These are phyloP conservation scores for Tuber microsphaerosporum DNA, from an alignment of 495 filamentous ascomycete species.

Conservation along the genomic window DNA sequence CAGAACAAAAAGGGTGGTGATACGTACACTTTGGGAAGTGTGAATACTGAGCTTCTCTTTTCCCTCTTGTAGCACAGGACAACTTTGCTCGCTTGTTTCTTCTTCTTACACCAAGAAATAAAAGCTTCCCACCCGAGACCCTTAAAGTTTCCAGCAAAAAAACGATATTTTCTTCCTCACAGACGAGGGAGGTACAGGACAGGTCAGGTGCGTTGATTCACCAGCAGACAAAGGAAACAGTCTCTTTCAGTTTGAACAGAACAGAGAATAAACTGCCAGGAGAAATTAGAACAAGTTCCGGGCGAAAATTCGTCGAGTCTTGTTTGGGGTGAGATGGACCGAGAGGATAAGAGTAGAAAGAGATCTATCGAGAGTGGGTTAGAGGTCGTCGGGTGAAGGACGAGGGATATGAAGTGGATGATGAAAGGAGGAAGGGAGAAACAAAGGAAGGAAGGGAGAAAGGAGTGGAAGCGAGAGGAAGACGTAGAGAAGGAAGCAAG, in stretches of 20 bases:
- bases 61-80: conserved; percentile 37
- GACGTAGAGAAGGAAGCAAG: conserved; percentile 29
- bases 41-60: conserved; percentile 35
- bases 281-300: neutral
- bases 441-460: conserved; percentile 26
- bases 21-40: conserved; percentile 42
- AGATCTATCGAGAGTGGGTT: conserved; percentile 2
- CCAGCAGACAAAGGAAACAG: conserved; percentile 39
- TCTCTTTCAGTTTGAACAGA: conserved; percentile 36
- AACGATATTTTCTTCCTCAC: conserved; percentile 40
- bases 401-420: conserved; percentile 8
- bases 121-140: conserved; percentile 25
- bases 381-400: conserved; percentile 13
- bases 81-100: conserved; percentile 35
- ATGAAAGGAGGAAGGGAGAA: conserved; percentile 9
- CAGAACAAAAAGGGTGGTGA: conserved; percentile 42
- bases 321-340: neutral
- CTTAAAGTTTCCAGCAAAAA: conserved; percentile 35
- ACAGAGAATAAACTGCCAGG: conserved; percentile 33
- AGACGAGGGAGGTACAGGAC: conserved; percentile 36
- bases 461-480: conserved; percentile 33
- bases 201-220: conserved; percentile 31
- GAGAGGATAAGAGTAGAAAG: neutral
- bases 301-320: neutral
- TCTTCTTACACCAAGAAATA: conserved; percentile 42